These are phyloP conservation scores for Gastrolobium bilobum DNA, from an alignment of 306 rosid species.

Conservation along the genomic window DNA sequence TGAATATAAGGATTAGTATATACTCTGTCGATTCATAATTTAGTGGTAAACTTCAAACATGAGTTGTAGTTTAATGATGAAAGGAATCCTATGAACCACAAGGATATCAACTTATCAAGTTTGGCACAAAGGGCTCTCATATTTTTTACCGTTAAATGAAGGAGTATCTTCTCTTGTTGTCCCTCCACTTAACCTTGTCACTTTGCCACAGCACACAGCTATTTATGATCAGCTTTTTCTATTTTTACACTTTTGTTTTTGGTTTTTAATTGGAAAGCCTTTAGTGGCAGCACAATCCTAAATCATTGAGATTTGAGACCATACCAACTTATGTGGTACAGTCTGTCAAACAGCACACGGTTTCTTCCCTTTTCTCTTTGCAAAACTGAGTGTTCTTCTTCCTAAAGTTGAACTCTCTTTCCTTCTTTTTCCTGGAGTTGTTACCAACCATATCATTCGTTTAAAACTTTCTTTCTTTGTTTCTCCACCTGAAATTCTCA, in stretches of 20 bases:
- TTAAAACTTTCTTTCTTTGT: slow-evolving; percentile 33
- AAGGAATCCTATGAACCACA: slow-evolving; percentile 31
- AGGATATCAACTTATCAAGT: background rate
- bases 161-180: no score
- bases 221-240: slow-evolving; percentile 42
- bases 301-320: slow-evolving; percentile 53
- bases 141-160: slow-evolving; percentile 52
- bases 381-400: slow-evolving; percentile 30
- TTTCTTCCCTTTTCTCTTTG: slow-evolving; percentile 36
- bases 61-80: slow-evolving; percentile 9
- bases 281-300: slow-evolving; percentile 44
- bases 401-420: slow-evolving; percentile 40
- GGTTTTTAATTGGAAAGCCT: slow-evolving; percentile 9
- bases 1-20: background rate
- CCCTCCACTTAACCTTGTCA: no score
- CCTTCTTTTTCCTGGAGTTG: slow-evolving; percentile 46
- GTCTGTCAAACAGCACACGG: slow-evolving; percentile 58
- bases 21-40: background rate
- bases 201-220: slow-evolving; percentile 46
- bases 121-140: slow-evolving; percentile 4
- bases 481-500: slow-evolving; percentile 32
- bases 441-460: slow-evolving; percentile 57
- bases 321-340: slow-evolving; percentile 59
- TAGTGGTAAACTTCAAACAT: background rate
- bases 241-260: background rate